Conservation (phyloP, 2,329 filamentous ascomycete species). For the Scytalidium sp. region DNA sequence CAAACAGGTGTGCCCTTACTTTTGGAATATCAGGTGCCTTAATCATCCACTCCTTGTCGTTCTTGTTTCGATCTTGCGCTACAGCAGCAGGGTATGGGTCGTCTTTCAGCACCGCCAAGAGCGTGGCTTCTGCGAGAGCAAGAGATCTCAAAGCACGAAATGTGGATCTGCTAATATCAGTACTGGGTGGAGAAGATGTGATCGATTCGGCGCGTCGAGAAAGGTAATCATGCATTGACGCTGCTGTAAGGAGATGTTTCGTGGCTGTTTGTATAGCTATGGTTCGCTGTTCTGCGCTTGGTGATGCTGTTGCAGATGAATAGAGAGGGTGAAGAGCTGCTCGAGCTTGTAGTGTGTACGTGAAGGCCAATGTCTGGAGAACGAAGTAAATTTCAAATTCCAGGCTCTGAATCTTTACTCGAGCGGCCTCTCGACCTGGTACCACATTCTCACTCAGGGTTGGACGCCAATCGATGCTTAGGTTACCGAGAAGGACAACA, state of each 20-base stretch:
- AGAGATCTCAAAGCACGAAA: conserved; percentile 60
- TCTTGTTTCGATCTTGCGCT: conserved; percentile 75
- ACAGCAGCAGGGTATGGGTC: conserved; percentile 87
- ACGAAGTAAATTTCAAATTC: conserved; percentile 83
- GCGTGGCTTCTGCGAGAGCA: conserved; percentile 81
- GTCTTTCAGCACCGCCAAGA: conserved; percentile 88
- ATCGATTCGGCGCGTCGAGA: conserved; percentile 50
- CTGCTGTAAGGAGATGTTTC: conserved; percentile 72
- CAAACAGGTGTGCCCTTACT: conserved; percentile 84
- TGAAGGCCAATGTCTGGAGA: conserved; percentile 72
- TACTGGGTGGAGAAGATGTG: conserved; percentile 37
- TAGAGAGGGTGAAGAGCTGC: conserved; percentile 72
- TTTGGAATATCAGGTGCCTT: conserved; percentile 83
- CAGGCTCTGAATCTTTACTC: conserved; percentile 69
- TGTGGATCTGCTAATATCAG: conserved; percentile 51
- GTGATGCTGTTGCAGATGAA: conserved; percentile 57
- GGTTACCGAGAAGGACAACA: conserved; percentile 57
- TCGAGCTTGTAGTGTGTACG: conserved; percentile 70
- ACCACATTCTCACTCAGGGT: conserved; percentile 67
- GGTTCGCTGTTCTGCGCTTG: conserved; percentile 63
- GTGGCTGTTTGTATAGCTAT: conserved; percentile 71
- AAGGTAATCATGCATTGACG: conserved; percentile 74
- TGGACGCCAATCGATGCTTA: conserved; percentile 79
- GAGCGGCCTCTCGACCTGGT: conserved; percentile 59
- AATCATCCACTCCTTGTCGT: conserved; percentile 96